Evolutionary conservation across 1,139 yeast genomes (phyloP).

Genomic region (Meyerozyma smithsonii): DNA sequence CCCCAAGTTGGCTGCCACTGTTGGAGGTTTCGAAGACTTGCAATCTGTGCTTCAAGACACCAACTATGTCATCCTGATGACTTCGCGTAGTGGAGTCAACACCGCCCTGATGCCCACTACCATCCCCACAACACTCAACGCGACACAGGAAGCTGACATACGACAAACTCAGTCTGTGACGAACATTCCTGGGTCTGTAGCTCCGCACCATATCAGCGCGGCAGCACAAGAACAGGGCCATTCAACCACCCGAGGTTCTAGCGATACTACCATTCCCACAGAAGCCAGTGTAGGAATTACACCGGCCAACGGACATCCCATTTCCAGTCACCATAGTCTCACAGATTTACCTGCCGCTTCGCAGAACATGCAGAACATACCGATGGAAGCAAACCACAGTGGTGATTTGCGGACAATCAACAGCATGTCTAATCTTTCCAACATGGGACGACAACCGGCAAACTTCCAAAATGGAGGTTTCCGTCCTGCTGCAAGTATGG

Average conservation of each 20-base stretch:
- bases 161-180: not conserved
- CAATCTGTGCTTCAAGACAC: conserved; percentile 30
- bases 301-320: conserved; percentile 7
- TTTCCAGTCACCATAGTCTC: conserved; percentile 8
- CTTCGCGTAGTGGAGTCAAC: conserved; percentile 15
- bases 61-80: conserved; percentile 22
- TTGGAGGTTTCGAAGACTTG: conserved; percentile 37
- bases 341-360: conserved; percentile 30
- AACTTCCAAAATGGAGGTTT: conserved; percentile 15
- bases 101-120: conserved; percentile 28
- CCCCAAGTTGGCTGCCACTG: conserved; percentile 26
- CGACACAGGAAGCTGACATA: conserved; percentile 4
- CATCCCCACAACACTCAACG: conserved; percentile 28
- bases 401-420: conserved; percentile 29
- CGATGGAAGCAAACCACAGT: conserved; percentile 3
- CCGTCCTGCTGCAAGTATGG: conserved; percentile 33
- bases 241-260: conserved; percentile 3
- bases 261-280: conserved; percentile 4
- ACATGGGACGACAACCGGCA: conserved; percentile 11
- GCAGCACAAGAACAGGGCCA: conserved; percentile 1
- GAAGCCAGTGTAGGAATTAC: conserved; percentile 9
- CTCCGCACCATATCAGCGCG: conserved; percentile 3
- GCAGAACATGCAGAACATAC: conserved; percentile 6
- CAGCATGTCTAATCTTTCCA: conserved; percentile 37
- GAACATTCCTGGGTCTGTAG: not conserved